Evolutionary conservation across 2,329 filamentous ascomycete species (phyloP).

Genomic region (Lasiodiplodia hormozganensis): DNA sequence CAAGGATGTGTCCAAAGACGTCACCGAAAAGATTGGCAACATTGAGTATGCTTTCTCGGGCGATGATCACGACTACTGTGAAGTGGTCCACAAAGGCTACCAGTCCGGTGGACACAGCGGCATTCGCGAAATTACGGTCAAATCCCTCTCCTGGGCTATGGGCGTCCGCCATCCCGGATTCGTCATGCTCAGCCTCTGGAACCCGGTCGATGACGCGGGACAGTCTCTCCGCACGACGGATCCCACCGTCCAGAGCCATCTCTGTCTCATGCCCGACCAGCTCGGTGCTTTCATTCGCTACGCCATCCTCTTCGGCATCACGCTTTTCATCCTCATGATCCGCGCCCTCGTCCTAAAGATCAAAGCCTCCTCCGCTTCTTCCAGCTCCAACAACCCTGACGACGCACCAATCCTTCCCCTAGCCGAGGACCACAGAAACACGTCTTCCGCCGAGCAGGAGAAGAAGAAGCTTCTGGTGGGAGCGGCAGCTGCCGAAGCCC

Average conservation of each 20-base stretch:
- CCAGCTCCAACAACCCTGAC: constrained; percentile 21
- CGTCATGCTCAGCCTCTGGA: constrained; percentile 87
- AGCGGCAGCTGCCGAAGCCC: constrained; percentile 14
- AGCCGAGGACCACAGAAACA: constrained; percentile 32
- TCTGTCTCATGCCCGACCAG: constrained; percentile 91
- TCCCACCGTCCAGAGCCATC: constrained; percentile 80
- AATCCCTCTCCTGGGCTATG: constrained; percentile 96
- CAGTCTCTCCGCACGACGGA: constrained; percentile 46
- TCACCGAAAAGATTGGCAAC: constrained; percentile 81
- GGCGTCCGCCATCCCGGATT: constrained; percentile 88
- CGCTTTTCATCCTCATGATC: constrained; percentile 55
- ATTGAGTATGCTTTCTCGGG: constrained; percentile 89
- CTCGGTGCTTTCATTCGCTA: constrained; percentile 85
- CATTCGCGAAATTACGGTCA: constrained; percentile 85
- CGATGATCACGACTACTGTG: constrained; percentile 98
- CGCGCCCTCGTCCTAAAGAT: constrained; percentile 45
- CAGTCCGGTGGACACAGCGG: constrained; percentile 61
- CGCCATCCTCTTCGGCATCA: constrained; percentile 65
- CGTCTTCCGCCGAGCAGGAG: constrained; percentile 36
- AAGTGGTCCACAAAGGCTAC: constrained; percentile 77
- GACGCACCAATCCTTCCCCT: constrained; percentile 38
- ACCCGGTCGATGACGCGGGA: constrained; percentile 72
- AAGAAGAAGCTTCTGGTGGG: constrained; percentile 29
- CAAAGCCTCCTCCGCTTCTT: background rate
- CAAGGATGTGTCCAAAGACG: constrained; percentile 73